phyloP scores from a whole-genome alignment of 345 rosid species.

The Pugionium dolabratum region DNA sequence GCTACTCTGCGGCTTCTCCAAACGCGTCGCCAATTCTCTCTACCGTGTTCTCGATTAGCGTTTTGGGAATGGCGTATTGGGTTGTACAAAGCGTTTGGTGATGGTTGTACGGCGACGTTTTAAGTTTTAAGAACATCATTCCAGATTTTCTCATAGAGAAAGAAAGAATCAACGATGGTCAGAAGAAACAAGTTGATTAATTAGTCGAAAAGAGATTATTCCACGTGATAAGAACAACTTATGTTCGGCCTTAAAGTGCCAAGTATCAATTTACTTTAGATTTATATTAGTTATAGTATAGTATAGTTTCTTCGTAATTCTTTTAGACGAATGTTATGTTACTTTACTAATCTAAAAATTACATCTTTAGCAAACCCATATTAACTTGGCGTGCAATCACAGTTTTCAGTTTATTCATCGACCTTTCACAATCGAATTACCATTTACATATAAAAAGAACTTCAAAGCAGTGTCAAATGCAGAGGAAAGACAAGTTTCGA shows the following conservation, averaged over 20 bases:
- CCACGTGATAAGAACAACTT: neutral
- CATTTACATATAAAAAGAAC: neutral
- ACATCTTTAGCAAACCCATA: neutral
- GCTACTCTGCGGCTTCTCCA: conserved; percentile 34
- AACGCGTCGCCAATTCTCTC: conserved; percentile 20
- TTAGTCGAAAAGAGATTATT: neutral
- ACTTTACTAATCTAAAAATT: neutral
- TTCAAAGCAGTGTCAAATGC: conserved; percentile 2
- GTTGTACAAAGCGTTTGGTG: conserved; percentile 28
- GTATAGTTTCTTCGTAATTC: conserved; percentile 6
- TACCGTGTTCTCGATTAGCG: conserved; percentile 5
- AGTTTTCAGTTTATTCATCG: conserved; percentile 9
- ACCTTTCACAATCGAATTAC: conserved; percentile 11
- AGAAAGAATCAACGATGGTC: no score
- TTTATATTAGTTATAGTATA: conserved; percentile 1
- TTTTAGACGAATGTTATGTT: conserved; percentile 26
- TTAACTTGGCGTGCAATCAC: no score
- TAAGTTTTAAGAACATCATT: no score
- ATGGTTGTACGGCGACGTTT: neutral
- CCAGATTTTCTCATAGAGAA: no score
- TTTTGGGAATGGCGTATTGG: conserved; percentile 27
- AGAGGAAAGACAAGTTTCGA: neutral
- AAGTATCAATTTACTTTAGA: neutral
- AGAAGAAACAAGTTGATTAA: no score
- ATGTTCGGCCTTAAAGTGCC: neutral